Base-by-base conservation (phyloP, 805 yeast species). In the Metschnikowia peoriensis region DNA sequence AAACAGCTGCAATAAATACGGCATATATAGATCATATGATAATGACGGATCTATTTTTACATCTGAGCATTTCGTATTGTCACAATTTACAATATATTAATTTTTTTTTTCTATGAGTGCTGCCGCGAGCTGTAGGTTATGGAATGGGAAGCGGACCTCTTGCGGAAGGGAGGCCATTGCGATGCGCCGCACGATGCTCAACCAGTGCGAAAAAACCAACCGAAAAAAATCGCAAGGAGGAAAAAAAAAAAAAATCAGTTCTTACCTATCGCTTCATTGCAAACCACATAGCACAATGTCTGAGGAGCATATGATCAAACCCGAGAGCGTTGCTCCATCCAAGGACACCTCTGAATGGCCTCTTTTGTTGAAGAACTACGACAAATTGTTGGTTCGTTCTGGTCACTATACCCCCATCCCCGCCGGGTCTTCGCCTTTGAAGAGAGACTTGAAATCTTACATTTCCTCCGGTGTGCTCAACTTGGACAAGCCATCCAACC, bases 341-440 rank as follows among this genome's bases (percentile, higher is more conserved):
- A 84, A 84, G 61, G 94, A 92, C 73, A 86, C 98, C 54, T 84
- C 96, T 53, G 89, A 88, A 62, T 94, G 98, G 98, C 99, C 99
- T 34, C 80, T 94, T 65, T 79, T 94, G 64, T 79, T 94, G 71
- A 94, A 94, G 72, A 86, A 93, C 79, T 94, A 86, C 73, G 98
- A 94, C 79, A 88, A 92, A 75, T 79, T 94, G 54, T 79, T 92
- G 58, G 97, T 94, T 51, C 88, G 99, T 79, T 86, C 96, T 55
- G 96, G 97, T 44, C 99, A 94, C 70, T 93, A 94, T 71, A 93
- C 98, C 43, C 98, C 98, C 61, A 92, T 92, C 63, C 97, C 98
- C 65, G 79, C 93, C 51, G 99, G 99, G 59, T 82, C 93, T 69
- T 84, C 97, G 49, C 99, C 99, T 56, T 81, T 89, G 69, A 91